Evolutionary conservation across 495 filamentous ascomycete genomes (phyloP), one percentile per base, ranked within the genome.

Genomic region (Podospora anserina): DNA sequence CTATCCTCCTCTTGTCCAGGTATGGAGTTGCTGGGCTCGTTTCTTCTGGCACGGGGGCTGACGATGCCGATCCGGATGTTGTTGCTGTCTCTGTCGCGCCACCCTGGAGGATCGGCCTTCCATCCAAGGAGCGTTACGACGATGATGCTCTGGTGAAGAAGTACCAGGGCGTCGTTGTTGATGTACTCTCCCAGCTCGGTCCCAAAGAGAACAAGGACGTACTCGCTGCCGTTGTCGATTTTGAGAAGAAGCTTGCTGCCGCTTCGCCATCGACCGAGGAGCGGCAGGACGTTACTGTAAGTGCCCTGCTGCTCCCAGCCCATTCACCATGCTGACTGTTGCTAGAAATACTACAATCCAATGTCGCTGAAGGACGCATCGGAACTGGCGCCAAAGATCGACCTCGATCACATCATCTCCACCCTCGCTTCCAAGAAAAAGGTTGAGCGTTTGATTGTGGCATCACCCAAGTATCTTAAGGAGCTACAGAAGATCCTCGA

Each of bases 91-190:
- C 81, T 64, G 75, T 86, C 3, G 79, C 76, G 1, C 84, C 88
- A 7, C 85, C 85, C 49, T 74, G 75, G 9, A 63, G 72, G 28
- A 86, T 89, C 69, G 88, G 88, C 16, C 82, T 90, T 34, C 86
- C 88, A 27, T 82, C 86, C 3, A 84, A 87, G 67, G 87, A 90
- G 71, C 87, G 86, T 61, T 90, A 90, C 68, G 82, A 87, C 64
- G 83, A 89, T 67, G 81, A 80, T 0, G 71, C 82, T 6, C 74
- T 83, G 0, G 77, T 89, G 15, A 74, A 78, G 56, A 81, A 84
- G n/a, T 90, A 89, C 68, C 76, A 79, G 20, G 56, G 66, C 2
- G 82, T 83, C n/a, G 71, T 86, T 9, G 79, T 70, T 11, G 39
- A 70, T 20, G 69, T 77, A 18, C 66, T 80, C 34, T 66, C 71